Base-by-base conservation (phyloP, 2,329 filamentous ascomycete species). In the Arthrobotrys megalospora region DNA sequence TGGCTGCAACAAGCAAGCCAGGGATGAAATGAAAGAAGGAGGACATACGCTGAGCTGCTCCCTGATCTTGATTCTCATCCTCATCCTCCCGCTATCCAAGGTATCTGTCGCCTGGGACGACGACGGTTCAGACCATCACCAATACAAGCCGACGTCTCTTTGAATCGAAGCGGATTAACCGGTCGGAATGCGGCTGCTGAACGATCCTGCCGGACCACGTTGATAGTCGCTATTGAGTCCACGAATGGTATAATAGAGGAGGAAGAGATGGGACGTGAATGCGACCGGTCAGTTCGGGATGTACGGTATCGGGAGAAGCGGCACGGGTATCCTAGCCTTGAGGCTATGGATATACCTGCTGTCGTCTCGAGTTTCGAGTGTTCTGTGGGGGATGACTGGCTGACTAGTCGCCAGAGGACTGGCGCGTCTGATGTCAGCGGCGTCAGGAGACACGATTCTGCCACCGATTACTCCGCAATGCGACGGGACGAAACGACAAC, bases 31-130 rank as follows among this genome's bases (percentile, higher is more conserved):
- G 19, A 11, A 6, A 47, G 10, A 41, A 41, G 12, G 6, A 53
- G 21, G 16, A 41, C 67, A 5, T 69, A 79, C 76, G 81, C 90
- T 93, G 82, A 97, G 88, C 88, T 97, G 94, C 85, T 94, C 91
- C 81, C 93, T 89, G 82, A 97, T 97, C 73, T 92, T 91, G 84
- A 97, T 90, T 84, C 93, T 90, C 93, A 97, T 95, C 52, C 63
- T 60, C 48, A 60, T 43, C 50, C 84, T 87, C 32, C 73, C 19
- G 24, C 82, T 83, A 14, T 38, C 52, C 32, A 58, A 36, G 7
- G 16, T 53, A 38, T 48, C 48, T 47, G 53, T 47, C 41, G 28
- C 34, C 50, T 8, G 11, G 58, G 75, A 67, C 45, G 62, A 47
- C 62, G 24, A 41, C 32, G 28, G 60, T 55, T 65, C 66, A 72